These are phyloP conservation scores for Ustilago hordei DNA, from an alignment of 1,284 basidiomycete genomes.

Conservation along the genomic window DNA sequence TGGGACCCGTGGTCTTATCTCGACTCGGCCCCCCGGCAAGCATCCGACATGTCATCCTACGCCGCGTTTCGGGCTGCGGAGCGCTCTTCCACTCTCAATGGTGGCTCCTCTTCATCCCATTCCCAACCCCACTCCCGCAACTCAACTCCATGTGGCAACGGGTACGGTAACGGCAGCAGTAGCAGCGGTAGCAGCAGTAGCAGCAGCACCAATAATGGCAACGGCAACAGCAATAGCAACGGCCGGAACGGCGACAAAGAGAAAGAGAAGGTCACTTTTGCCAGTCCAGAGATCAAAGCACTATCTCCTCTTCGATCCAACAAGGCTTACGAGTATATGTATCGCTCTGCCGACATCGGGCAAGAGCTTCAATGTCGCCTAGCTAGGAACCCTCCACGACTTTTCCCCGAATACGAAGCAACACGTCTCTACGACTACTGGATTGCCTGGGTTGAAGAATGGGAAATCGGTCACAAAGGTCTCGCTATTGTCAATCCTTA, in stretches of 20 bases:
- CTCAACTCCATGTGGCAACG: neutral
- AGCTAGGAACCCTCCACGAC: neutral
- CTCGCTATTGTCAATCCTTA: slow-evolving; percentile 28
- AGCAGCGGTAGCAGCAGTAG: neutral
- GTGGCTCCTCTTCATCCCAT: neutral
- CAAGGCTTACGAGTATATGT: slow-evolving; percentile 8
- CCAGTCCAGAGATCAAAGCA: slow-evolving; percentile 33
- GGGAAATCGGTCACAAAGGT: slow-evolving; percentile 27
- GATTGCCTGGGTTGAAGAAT: slow-evolving; percentile 37
- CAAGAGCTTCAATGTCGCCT: slow-evolving; percentile 31
- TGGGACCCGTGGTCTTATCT: neutral
- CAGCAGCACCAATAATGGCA: neutral
- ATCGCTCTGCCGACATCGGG: slow-evolving; percentile 27
- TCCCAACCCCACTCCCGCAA: neutral
- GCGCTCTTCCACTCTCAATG: neutral
- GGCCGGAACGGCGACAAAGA: neutral
- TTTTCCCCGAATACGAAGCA: slow-evolving; percentile 19
- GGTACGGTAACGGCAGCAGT: neutral
- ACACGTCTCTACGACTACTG: slow-evolving; percentile 25
- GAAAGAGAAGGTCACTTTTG: slow-evolving; percentile 27
- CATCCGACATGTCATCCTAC: neutral
- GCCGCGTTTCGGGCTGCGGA: neutral
- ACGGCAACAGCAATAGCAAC: slow-evolving; percentile 1
- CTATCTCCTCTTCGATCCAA: slow-evolving; percentile 30
- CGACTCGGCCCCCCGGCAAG: neutral